These are phyloP conservation scores for Geotrichum siamense DNA, from an alignment of 1,139 yeast genomes.

Conservation along the genomic window DNA sequence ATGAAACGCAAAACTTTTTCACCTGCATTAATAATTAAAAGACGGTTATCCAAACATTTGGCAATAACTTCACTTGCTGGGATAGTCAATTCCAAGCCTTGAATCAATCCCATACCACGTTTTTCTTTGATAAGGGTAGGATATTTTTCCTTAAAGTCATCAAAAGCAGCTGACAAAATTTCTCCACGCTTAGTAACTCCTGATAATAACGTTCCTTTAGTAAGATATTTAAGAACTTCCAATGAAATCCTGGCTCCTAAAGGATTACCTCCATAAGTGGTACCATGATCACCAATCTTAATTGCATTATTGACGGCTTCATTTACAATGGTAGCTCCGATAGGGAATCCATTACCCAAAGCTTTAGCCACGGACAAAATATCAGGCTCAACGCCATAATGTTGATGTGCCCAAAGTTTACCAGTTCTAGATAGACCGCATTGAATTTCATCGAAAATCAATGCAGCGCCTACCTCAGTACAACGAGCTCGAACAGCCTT, in stretches of 20 bases:
- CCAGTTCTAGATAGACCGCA: slow-evolving; percentile 96
- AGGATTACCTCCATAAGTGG: slow-evolving; percentile 97
- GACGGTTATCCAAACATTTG: slow-evolving; percentile 69
- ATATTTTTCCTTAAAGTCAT: slow-evolving; percentile 45
- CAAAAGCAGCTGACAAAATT: slow-evolving; percentile 46
- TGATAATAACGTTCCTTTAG: slow-evolving; percentile 52
- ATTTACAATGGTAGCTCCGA: slow-evolving; percentile 86
- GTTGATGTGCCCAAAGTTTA: slow-evolving; percentile 83
- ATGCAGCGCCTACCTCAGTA: slow-evolving; percentile 58
- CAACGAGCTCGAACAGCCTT: slow-evolving; percentile 61
- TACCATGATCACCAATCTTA: slow-evolving; percentile 92
- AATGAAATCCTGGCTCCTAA: slow-evolving; percentile 76
- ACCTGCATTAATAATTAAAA: slow-evolving; percentile 84
- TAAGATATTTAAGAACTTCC: slow-evolving; percentile 62
- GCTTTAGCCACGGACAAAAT: slow-evolving; percentile 93
- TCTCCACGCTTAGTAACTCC: slow-evolving; percentile 55
- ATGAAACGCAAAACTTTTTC: slow-evolving; percentile 82
- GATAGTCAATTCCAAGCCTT: slow-evolving; percentile 70
- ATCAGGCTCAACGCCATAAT: slow-evolving; percentile 78
- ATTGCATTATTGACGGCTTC: slow-evolving; percentile 67
- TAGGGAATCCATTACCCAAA: slow-evolving; percentile 95
- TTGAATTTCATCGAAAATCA: slow-evolving; percentile 93
- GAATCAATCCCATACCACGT: slow-evolving; percentile 81
- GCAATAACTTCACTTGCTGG: slow-evolving; percentile 61
- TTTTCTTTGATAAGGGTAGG: slow-evolving; percentile 51